A percentile compares a stretch with the other conserved stretches of the same genome.
Conservation (phyloP, 441 rosid genomes). For the Iberis amara region DNA sequence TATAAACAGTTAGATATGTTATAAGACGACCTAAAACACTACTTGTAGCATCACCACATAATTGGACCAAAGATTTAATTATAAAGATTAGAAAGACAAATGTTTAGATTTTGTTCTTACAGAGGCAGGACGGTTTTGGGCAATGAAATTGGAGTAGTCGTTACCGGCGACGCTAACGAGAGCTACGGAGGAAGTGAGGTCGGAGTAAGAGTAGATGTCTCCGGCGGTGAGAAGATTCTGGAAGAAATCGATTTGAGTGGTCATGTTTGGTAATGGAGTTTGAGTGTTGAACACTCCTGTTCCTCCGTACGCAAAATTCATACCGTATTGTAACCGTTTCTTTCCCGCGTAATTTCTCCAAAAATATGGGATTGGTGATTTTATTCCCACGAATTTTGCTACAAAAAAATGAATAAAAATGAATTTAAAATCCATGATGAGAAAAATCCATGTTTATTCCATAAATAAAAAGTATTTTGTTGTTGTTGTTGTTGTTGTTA, state of each 20-base stretch:
- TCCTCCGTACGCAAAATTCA: slow-evolving; percentile 83
- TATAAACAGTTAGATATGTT: too few relatives aligned
- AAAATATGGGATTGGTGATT: slow-evolving; percentile 59
- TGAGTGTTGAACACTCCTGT: slow-evolving; percentile 61
- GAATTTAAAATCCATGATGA: neutral
- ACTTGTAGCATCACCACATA: too few relatives aligned
- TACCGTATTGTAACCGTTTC: slow-evolving; percentile 38
- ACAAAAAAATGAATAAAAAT: neutral
- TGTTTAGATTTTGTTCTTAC: slow-evolving; percentile 29
- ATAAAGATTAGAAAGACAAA: too few relatives aligned
- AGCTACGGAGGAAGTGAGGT: slow-evolving; percentile 40
- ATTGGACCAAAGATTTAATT: too few relatives aligned
- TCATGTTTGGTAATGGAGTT: slow-evolving; percentile 55
- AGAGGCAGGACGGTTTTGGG: slow-evolving; percentile 36
- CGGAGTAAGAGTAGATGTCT: slow-evolving; percentile 31
- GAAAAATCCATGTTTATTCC: too few relatives aligned
- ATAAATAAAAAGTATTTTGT: too few relatives aligned
- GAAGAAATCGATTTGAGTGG: slow-evolving; percentile 53
- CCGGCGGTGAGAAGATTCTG: slow-evolving; percentile 32
- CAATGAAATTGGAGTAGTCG: slow-evolving; percentile 45
- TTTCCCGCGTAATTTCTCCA: slow-evolving; percentile 36
- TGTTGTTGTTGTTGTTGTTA: too few relatives aligned
- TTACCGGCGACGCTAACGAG: slow-evolving; percentile 58
- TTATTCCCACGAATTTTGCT: slow-evolving; percentile 30
- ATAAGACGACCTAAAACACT: too few relatives aligned